phyloP scores from a whole-genome alignment of 2,329 filamentous ascomycete species.

The Onygenales sp. region DNA sequence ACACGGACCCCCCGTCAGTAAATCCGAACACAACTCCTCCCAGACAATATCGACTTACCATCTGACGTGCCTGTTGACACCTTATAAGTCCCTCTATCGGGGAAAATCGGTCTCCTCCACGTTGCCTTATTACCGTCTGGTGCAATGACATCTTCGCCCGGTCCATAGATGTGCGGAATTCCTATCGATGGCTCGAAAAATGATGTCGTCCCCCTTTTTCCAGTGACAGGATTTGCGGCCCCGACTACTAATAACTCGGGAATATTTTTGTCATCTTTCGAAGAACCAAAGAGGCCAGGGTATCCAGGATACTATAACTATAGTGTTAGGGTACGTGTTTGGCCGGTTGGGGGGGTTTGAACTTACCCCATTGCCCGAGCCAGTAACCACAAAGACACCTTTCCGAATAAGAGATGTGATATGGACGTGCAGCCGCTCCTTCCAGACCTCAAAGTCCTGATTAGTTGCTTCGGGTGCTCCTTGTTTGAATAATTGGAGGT shows the following conservation, averaged over 20 bases:
- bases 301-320: constrained; percentile 1
- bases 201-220: neutral
- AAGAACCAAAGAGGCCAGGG: constrained; percentile 4
- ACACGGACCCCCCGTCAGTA: neutral
- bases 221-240: neutral
- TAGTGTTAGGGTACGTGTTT: neutral
- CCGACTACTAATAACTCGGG: constrained; percentile 7
- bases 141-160: neutral
- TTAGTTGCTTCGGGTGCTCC: neutral
- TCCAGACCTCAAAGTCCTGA: constrained; percentile 1
- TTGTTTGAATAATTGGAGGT: neutral
- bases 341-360: neutral
- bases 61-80: neutral
- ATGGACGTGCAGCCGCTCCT: neutral
- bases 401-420: constrained; percentile 4
- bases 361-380: constrained; percentile 6
- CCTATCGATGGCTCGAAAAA: neutral
- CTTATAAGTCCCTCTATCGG: constrained; percentile 1
- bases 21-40: neutral
- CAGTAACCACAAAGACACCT: constrained; percentile 7
- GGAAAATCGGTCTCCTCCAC: neutral
- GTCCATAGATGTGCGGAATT: constrained; percentile 6
- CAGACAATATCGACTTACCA: constrained; percentile 3
- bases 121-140: constrained; percentile 2
- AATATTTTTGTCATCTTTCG: neutral